A percentile compares a stretch with the other conserved stretches of the same genome.
Conservation (phyloP, 1,139 yeast species). For the Yamadazyma pseudoaaseri region DNA sequence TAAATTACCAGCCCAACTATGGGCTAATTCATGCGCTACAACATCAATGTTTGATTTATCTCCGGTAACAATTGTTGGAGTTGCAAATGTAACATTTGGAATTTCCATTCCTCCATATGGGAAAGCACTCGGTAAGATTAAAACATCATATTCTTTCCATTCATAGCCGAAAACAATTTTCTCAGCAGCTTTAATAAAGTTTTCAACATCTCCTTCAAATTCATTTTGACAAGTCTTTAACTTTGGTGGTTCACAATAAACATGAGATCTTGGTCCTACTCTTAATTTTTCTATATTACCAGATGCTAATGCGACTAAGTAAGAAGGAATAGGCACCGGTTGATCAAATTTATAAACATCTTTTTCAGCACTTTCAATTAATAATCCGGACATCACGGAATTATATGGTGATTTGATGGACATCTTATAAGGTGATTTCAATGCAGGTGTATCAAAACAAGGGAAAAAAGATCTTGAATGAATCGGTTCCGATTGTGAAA, state of each 20-base stretch:
- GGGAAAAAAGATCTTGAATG: constrained; percentile 90
- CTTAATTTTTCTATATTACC: constrained; percentile 70
- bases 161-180: constrained; percentile 76
- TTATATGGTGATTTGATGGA: constrained; percentile 63
- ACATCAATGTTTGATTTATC: constrained; percentile 87
- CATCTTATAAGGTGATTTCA: constrained; percentile 66
- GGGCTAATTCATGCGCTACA: constrained; percentile 89
- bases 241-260: constrained; percentile 74
- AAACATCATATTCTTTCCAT: constrained; percentile 81
- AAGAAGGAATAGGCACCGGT: constrained; percentile 82
- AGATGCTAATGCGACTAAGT: constrained; percentile 80
- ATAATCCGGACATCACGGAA: constrained; percentile 70
- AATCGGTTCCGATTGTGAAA: constrained; percentile 89
- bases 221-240: constrained; percentile 73
- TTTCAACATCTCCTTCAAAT: constrained; percentile 77
- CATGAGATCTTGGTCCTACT: constrained; percentile 85
- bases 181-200: constrained; percentile 80
- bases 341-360: constrained; percentile 54
- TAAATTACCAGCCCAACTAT: constrained; percentile 88
- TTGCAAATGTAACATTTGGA: constrained; percentile 87
- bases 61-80: constrained; percentile 85
- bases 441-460: constrained; percentile 87
- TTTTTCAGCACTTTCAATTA: constrained; percentile 20
- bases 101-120: constrained; percentile 98
- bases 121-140: constrained; percentile 78